A percentile compares a stretch with the other conserved stretches of the same genome.
Evolutionary conservation across 73 alveolate genomes (phyloP).

Genomic region (Breviolum minutum): DNA sequence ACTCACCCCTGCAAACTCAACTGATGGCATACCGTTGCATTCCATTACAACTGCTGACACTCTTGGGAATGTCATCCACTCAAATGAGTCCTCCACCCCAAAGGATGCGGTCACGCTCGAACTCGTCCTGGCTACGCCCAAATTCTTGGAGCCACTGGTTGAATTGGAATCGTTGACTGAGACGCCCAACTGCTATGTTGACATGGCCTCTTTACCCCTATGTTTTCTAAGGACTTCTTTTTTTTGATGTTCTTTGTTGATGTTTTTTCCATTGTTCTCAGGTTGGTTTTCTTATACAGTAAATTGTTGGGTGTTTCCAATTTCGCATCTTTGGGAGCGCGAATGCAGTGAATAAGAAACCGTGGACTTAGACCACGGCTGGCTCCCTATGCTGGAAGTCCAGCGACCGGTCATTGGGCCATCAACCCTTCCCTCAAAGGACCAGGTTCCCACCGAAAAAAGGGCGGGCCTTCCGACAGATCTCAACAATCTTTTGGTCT

Average conservation of each 20-base stretch:
- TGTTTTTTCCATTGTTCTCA: neutral
- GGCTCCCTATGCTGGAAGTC: neutral
- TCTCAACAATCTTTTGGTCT: conserved; percentile 73
- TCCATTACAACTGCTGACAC: too few relatives aligned
- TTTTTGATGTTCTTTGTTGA: neutral
- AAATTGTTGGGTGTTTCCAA: too few relatives aligned
- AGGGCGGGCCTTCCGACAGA: conserved; percentile 58
- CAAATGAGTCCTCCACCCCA: conserved; percentile 61
- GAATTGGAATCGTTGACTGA: neutral
- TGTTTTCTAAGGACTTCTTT: neutral
- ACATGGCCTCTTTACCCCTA: neutral
- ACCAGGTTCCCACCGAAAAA: neutral
- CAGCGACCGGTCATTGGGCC: neutral
- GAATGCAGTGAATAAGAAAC: too few relatives aligned
- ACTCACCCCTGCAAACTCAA: too few relatives aligned
- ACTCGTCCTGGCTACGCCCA: conserved; percentile 25
- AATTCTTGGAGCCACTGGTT: neutral
- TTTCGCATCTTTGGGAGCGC: too few relatives aligned
- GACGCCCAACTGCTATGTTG: neutral
- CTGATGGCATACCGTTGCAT: too few relatives aligned
- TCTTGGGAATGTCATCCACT: neutral
- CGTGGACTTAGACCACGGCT: too few relatives aligned
- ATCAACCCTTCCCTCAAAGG: neutral
- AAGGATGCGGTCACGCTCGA: conserved; percentile 41
- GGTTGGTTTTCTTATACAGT: too few relatives aligned